phyloP scores from a whole-genome alignment of 768 basidiomycete species.

The Mycena rosella region DNA sequence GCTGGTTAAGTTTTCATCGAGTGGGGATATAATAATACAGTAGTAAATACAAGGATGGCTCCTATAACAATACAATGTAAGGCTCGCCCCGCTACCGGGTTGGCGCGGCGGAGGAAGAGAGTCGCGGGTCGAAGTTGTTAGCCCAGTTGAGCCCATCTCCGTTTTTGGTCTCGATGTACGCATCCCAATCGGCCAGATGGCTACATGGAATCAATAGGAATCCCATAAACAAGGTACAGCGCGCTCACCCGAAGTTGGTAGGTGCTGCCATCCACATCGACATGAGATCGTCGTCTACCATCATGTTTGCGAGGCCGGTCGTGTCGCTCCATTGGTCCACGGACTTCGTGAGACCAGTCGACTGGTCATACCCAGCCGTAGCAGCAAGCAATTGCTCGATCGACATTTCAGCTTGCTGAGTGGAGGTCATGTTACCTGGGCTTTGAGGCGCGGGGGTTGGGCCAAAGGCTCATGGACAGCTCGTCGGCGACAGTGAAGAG shows the following conservation, averaged over 20 bases:
- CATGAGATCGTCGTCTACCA: constrained; percentile 32
- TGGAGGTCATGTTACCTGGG: background rate
- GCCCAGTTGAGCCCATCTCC: constrained; percentile 20
- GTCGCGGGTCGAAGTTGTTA: constrained; percentile 9
- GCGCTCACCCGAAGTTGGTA: constrained; percentile 20
- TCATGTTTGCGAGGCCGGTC: constrained; percentile 32
- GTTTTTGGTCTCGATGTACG: constrained; percentile 30
- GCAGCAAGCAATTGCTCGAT: constrained; percentile 34
- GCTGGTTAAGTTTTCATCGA: too few relatives aligned
- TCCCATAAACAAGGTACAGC: background rate
- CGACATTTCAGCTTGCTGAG: constrained; percentile 20
- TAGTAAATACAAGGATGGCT: background rate
- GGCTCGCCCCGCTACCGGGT: too few relatives aligned
- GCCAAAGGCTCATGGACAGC: constrained; percentile 27
- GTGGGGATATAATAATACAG: background rate
- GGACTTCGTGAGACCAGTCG: constrained; percentile 20
- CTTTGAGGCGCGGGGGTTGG: background rate
- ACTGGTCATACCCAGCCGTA: constrained; percentile 30
- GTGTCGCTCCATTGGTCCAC: constrained; percentile 29
- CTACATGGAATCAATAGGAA: background rate
- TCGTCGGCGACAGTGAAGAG: constrained; percentile 16
- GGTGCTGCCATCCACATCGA: constrained; percentile 30
- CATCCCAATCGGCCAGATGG: constrained; percentile 34
- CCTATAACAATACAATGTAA: background rate
- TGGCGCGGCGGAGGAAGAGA: background rate